Evolutionary conservation across 1,139 yeast species (phyloP), one percentile per base, ranked within the genome.

Genomic region (Blastobotrys serpentis): DNA sequence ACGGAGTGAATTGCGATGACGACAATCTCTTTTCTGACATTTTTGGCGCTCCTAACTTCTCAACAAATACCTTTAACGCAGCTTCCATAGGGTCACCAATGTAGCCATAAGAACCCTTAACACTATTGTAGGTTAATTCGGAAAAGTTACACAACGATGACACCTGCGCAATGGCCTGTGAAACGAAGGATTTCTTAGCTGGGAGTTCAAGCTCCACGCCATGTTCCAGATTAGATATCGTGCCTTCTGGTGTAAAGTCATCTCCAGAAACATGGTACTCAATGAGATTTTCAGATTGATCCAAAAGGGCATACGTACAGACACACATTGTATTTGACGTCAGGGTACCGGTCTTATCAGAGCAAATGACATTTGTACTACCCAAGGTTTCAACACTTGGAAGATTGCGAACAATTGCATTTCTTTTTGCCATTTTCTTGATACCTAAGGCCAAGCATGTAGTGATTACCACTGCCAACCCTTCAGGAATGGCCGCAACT

Each of bases 311-410:
- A 16, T 34, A 43, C 18, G 30, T 30, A 33, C 39, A 36, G 10
- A 64, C 68, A 40, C 64, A 59, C 70, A 66, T 66, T 49, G 63
- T 63, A 49, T 66, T 66, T 43, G 70, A 65, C 1, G 89, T 83
- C 49, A 84, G 68, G 0, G 89, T 83, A 1, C 89, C 89, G 0
- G 89, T 83, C 57, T 83, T 83, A 63, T 83, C 89, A 58, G 84
- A 82, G 57, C 88, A 82, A 13, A 82, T 78, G 37, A 80, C 76
- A 49, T 76, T 74, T 4, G 69, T 65, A 43, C 63, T 55, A 6
- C 69, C 69, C 19, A 65, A 54, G 1, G 69, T 65, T 49, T 65
- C 69, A 14, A 65, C 69, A 42, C 67, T 63, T 10, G 96, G 94
- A 53, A 88, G 73, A 62, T 73, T 69, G 53, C 78, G 70, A 32